phyloP scores from a whole-genome alignment of 192 early-diverging fungal species.

The Linnemannia exigua region DNA sequence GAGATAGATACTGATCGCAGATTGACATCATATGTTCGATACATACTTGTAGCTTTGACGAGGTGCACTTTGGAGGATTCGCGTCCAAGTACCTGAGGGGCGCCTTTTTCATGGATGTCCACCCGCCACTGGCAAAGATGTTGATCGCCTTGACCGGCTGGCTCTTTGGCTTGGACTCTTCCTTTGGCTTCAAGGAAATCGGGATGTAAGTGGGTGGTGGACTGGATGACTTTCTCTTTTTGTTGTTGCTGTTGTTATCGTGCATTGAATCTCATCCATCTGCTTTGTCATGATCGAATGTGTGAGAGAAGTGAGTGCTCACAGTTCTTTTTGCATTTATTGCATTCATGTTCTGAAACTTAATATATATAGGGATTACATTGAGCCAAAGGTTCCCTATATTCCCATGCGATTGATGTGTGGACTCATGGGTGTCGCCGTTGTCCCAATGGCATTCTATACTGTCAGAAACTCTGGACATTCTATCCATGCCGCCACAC shows the following conservation, averaged over 20 bases:
- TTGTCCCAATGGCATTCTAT: constrained; percentile 87
- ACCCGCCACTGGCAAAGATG: constrained; percentile 95
- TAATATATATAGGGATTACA: constrained; percentile 86
- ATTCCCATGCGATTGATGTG: constrained; percentile 86
- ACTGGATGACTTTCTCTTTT: no score
- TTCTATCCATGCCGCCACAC: constrained; percentile 76
- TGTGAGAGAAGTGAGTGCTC: neutral
- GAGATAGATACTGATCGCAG: neutral
- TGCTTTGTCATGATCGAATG: neutral
- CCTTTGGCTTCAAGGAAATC: constrained; percentile 95
- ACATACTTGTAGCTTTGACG: constrained; percentile 89
- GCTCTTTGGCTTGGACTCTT: constrained; percentile 90
- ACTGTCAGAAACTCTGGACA: constrained; percentile 88
- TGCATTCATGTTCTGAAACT: neutral
- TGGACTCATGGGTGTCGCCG: constrained; percentile 82
- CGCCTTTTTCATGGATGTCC: constrained; percentile 95
- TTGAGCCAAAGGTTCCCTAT: constrained; percentile 91
- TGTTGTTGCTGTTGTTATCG: neutral
- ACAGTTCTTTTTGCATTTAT: neutral
- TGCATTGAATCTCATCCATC: neutral
- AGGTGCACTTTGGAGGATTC: constrained; percentile 99
- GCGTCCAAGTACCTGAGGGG: constrained; percentile 89
- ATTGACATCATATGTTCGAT: neutral
- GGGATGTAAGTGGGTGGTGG: constrained; percentile 67
- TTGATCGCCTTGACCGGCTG: constrained; percentile 84